These are phyloP conservation scores for Cetradonia linearis DNA, from an alignment of 495 filamentous ascomycete species.

Conservation along the genomic window DNA sequence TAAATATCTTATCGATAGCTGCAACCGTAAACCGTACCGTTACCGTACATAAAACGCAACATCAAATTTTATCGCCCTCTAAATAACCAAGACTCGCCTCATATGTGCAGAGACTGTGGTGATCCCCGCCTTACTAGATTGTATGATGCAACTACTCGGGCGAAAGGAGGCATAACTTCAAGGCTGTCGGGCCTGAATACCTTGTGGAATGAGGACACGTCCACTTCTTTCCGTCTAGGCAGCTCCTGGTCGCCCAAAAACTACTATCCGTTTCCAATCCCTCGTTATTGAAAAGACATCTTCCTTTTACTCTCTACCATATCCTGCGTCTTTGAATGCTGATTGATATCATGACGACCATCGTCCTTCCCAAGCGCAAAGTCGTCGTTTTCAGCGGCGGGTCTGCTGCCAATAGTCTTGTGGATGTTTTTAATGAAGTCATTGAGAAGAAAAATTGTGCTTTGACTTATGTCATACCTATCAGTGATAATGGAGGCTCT, in stretches of 20 bases:
- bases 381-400: slow-evolving; percentile 83
- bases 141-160: too few relatives aligned
- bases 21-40: neutral
- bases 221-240: neutral
- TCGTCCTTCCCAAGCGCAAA: slow-evolving; percentile 32
- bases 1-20: neutral
- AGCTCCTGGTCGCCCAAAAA: neutral
- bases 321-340: neutral
- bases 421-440: slow-evolving; percentile 76
- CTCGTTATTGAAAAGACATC: neutral
- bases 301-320: neutral
- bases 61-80: neutral
- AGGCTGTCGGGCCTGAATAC: neutral
- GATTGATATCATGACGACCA: slow-evolving; percentile 11
- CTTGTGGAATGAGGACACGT: neutral
- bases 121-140: neutral
- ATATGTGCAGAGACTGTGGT: neutral
- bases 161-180: neutral
- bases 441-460: slow-evolving; percentile 57
- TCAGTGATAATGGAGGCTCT: slow-evolving; percentile 89
- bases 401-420: slow-evolving; percentile 85
- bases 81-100: neutral
- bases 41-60: neutral
- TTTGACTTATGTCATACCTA: slow-evolving; percentile 81
- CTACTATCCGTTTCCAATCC: neutral